Base-by-base conservation (phyloP, 352 stramenopile species). In the Pythium sp. region DNA sequence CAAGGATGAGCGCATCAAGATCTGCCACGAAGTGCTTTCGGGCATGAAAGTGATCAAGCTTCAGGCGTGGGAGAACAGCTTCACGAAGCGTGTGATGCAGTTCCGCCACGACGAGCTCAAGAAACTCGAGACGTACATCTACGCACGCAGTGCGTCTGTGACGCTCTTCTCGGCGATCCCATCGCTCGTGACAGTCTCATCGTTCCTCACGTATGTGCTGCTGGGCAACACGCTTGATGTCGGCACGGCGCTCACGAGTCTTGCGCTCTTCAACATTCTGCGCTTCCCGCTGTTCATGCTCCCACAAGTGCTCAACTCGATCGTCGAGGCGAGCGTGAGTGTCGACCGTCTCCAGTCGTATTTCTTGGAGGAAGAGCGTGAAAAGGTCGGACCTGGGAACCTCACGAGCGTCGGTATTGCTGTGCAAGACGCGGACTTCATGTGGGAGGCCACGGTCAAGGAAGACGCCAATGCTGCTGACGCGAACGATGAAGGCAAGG, bases 1-100 rank as follows among this genome's bases (percentile, higher is more conserved):
- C 54, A 98, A 97, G 65, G 97, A 99, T 74, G 77, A 92, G 55
- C 89, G 97, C 26, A 91, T 99, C 64, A 98, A 99, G 76, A 74
- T 98, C 20, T 98, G 95, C 66, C 95, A 95, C 71, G 96, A 99
- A 81, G 87, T 98, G 30, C 73, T 98, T 41, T 77, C 90, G 49
- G 90, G 93, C 43, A 98, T 99, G 71, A 98, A 98, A 72, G 85
- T 99, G 32, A 97, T 99, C 79, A 99, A 99, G 79, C 77, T 99
- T 0, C 94, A 99, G 66, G 94, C 95, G 6, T 99, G 97, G 97
- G 97, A 99, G 75, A 80, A 86, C 59, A 79, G 68, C 55, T 96
- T 97, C 70, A 70, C 82, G 7, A 63, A 77, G 26, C 81, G 80
- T 20, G 80, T 97, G 36, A 78, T 87, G 66, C 54, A 77, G 61